Percentiles rank a stretch among this genome's conserved stretches.
Evolutionary conservation across 2,329 filamentous ascomycete species (phyloP).

Genomic region (Venturia nashicola): DNA sequence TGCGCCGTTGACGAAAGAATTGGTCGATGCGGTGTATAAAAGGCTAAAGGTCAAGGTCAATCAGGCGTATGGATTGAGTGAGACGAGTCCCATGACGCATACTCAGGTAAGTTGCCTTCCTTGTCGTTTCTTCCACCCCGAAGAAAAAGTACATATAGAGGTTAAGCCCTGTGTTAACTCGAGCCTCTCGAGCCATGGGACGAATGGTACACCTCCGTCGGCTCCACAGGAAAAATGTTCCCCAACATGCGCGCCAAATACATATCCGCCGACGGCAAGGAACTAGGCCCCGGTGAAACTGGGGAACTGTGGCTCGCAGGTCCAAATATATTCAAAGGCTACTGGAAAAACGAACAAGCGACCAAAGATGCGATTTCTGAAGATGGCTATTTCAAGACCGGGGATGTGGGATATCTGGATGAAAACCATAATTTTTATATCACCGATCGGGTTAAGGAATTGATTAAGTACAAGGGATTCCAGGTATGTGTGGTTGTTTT

Average conservation of each 20-base stretch:
- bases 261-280: conserved; percentile 44
- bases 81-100: conserved; percentile 72
- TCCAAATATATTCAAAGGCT: conserved; percentile 64
- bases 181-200: conserved; percentile 21
- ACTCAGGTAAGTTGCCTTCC: conserved; percentile 29
- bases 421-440: conserved; percentile 74
- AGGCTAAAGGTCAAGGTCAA: conserved; percentile 71
- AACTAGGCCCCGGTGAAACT: conserved; percentile 48
- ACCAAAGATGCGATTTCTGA: conserved; percentile 58
- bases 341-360: conserved; percentile 51
- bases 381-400: conserved; percentile 68
- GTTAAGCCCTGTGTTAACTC: too few species aligned
- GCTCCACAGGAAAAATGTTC: conserved; percentile 64
- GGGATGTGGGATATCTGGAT: conserved; percentile 45
- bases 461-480: conserved; percentile 61
- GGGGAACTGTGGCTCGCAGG: conserved; percentile 58
- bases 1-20: conserved; percentile 68
- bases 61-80: conserved; percentile 83
- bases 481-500: conserved; percentile 29
- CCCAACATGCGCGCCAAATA: conserved; percentile 75
- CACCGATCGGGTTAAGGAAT: conserved; percentile 69
- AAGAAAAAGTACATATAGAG: conserved; percentile 12
- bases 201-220: conserved; percentile 65
- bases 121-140: conserved; percentile 10
- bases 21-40: conserved; percentile 63